Conservation (phyloP, 495 filamentous ascomycete species). For the Neurospora sublineolata region DNA sequence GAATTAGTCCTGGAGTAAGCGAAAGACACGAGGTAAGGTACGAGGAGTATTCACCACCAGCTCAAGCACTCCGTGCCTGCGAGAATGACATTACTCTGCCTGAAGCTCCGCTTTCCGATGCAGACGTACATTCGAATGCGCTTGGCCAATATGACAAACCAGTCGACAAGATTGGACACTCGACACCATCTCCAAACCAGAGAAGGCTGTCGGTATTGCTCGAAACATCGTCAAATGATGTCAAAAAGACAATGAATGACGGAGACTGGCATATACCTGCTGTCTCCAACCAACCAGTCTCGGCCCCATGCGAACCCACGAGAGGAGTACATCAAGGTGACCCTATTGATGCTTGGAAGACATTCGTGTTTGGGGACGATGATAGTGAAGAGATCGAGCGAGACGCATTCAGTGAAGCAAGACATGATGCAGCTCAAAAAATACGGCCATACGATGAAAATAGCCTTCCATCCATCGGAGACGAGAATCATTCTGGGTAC, state of each 20-base stretch:
- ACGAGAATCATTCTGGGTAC: slow-evolving; percentile 1
- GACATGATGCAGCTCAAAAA: slow-evolving; percentile 20
- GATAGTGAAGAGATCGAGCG: slow-evolving; percentile 23
- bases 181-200: neutral
- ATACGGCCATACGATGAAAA: slow-evolving; percentile 16
- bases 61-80: neutral
- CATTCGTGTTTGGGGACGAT: slow-evolving; percentile 25
- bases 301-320: neutral
- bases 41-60: neutral
- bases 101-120: neutral
- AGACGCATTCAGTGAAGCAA: slow-evolving; percentile 24
- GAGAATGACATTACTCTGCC: neutral
- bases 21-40: neutral
- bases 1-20: slow-evolving; percentile 19
- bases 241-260: neutral
- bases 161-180: neutral
- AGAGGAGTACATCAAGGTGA: slow-evolving; percentile 2
- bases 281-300: neutral
- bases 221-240: neutral
- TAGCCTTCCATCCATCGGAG: neutral
- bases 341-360: slow-evolving; percentile 26
- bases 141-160: neutral
- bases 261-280: neutral
- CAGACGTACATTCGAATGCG: neutral
- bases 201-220: neutral